Conservation (phyloP, 805 yeast species). For the Cyberlindnera sargentensis region DNA sequence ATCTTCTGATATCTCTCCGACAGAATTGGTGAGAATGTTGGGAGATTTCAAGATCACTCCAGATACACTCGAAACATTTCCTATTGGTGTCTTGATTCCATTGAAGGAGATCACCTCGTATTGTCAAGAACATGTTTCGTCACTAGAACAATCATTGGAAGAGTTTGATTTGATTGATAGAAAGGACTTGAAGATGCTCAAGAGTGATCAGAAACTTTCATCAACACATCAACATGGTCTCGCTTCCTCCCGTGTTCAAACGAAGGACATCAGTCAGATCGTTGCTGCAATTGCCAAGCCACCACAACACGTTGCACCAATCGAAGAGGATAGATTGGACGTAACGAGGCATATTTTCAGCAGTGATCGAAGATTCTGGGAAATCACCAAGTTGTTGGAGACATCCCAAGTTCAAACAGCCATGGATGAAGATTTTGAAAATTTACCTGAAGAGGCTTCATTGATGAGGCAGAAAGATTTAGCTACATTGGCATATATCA, state of each 20-base stretch:
- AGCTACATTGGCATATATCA: conserved; percentile 52
- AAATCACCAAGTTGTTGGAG: conserved; percentile 65
- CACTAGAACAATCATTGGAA: conserved; percentile 34
- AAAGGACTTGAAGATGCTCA: conserved; percentile 42
- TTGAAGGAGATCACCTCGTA: conserved; percentile 52
- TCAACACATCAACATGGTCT: not conserved
- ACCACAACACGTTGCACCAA: conserved; percentile 47
- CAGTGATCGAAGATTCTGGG: conserved; percentile 72
- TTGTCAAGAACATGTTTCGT: conserved; percentile 46
- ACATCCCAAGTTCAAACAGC: conserved; percentile 60
- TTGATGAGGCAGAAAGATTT: conserved; percentile 48
- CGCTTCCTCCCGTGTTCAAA: conserved; percentile 7
- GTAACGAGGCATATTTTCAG: conserved; percentile 70
- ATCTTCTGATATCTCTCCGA: conserved; percentile 43
- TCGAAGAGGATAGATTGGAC: conserved; percentile 60
- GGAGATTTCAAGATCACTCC: conserved; percentile 46
- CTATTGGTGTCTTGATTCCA: conserved; percentile 65
- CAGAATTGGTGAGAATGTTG: conserved; percentile 55
- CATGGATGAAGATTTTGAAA: conserved; percentile 18
- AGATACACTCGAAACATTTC: conserved; percentile 57
- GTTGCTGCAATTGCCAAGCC: conserved; percentile 32
- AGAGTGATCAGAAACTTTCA: not conserved
- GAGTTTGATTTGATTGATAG: conserved; percentile 59
- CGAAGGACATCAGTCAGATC: conserved; percentile 37
- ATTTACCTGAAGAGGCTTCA: conserved; percentile 48